Evolutionary conservation across 768 basidiomycete species (phyloP).

Genomic region (Dentipellis fragilis): DNA sequence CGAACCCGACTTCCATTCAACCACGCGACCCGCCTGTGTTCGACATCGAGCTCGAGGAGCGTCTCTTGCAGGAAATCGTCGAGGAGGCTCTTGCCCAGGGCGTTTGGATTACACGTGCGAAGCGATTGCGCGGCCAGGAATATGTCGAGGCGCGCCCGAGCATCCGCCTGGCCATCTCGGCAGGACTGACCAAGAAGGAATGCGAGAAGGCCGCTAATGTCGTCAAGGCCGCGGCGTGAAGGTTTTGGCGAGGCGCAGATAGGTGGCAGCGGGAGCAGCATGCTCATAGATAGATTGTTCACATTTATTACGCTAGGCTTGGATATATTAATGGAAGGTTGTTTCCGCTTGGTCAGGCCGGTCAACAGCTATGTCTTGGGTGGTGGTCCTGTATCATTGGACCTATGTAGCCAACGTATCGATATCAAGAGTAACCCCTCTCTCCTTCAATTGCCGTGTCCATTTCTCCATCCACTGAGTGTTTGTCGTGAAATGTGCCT

Average conservation of each 20-base stretch:
- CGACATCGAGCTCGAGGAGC: slow-evolving; percentile 64
- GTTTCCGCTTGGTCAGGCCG: too few species aligned
- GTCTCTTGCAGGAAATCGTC: slow-evolving; percentile 81
- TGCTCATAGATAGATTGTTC: background rate
- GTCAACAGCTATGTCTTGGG: too few species aligned
- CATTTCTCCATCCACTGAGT: too few species aligned
- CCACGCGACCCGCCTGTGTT: slow-evolving; percentile 37
- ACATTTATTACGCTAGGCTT: background rate
- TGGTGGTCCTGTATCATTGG: too few species aligned
- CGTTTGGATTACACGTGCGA: slow-evolving; percentile 78
- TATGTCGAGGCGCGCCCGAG: slow-evolving; percentile 71
- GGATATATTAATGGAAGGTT: background rate
- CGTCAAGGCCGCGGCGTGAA: slow-evolving; percentile 69
- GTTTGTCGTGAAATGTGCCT: too few species aligned
- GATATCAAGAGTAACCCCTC: too few species aligned
- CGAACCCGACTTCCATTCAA: slow-evolving; percentile 37
- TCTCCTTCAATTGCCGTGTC: too few species aligned
- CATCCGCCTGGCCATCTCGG: slow-evolving; percentile 72
- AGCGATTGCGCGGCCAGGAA: slow-evolving; percentile 79
- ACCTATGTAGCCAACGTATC: too few species aligned
- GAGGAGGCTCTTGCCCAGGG: slow-evolving; percentile 78
- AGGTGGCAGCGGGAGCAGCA: background rate
- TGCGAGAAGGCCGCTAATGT: slow-evolving; percentile 77
- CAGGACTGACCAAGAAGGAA: slow-evolving; percentile 80
- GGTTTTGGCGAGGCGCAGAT: slow-evolving; percentile 55